Evolutionary conservation across 2,329 filamentous ascomycete species (phyloP).

Genomic region (Corniculantispora saksenae): DNA sequence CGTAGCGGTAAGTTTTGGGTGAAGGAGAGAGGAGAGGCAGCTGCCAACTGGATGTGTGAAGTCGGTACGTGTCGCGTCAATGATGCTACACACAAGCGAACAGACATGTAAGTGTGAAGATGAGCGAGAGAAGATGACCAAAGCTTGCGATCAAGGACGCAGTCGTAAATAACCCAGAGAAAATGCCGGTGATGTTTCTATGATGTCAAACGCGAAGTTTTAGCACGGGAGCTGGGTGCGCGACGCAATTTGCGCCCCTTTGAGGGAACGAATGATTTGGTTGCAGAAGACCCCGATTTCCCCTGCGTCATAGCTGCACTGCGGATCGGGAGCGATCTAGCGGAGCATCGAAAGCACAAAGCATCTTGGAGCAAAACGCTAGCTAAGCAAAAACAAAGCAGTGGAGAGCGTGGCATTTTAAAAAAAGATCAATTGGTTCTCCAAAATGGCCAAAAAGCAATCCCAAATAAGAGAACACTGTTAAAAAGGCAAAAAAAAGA

Average conservation of each 20-base stretch:
- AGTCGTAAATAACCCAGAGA: neutral
- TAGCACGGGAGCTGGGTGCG: neutral
- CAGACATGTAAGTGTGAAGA: constrained; percentile 6
- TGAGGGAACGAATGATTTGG: neutral
- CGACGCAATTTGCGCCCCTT: neutral
- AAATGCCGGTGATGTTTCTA: neutral
- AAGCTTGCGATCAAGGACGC: neutral
- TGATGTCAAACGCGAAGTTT: neutral
- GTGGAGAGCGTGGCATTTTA: no score
- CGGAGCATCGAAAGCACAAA: neutral
- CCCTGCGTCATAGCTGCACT: constrained; percentile 11
- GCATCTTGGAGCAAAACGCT: neutral
- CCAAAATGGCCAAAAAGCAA: no score
- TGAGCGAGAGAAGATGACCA: neutral
- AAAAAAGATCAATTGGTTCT: neutral
- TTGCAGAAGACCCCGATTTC: constrained; percentile 13
- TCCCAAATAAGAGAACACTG: no score
- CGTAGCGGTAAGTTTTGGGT: neutral
- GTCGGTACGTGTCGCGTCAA: neutral
- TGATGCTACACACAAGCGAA: neutral
- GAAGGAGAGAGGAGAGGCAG: neutral
- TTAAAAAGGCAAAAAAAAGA: constrained; percentile 5
- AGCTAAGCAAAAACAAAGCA: neutral
- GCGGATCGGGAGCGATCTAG: constrained; percentile 14
- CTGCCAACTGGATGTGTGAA: neutral